These are phyloP conservation scores for Buddleja alternifolia DNA, from an alignment of 257 asterid genomes.

Conservation along the genomic window DNA sequence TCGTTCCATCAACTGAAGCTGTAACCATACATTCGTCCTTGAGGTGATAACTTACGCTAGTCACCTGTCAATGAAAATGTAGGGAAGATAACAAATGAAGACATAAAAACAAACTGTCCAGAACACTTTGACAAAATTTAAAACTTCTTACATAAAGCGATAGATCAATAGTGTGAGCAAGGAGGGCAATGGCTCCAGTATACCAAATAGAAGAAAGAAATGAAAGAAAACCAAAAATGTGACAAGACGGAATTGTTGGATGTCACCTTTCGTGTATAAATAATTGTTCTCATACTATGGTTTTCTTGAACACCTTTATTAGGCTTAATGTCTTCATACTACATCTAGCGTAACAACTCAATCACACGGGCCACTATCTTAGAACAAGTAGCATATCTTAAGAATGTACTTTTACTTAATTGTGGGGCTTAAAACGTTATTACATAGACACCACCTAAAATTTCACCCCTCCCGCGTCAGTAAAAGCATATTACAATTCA, in stretches of 20 bases:
- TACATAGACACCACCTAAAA: background rate
- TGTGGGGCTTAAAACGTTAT: background rate
- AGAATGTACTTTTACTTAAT: background rate
- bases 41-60: constrained; percentile 94
- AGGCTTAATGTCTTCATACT: background rate
- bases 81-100: constrained; percentile 14
- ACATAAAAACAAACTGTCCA: background rate
- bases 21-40: constrained; percentile 85
- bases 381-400: background rate
- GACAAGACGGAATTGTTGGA: too few species aligned
- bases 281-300: too few species aligned
- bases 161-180: too few species aligned
- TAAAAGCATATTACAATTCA: too few species aligned
- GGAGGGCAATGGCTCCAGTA: too few species aligned
- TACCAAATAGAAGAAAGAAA: too few species aligned
- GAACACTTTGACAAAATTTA: too few species aligned
- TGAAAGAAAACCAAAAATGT: too few species aligned
- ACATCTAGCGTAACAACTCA: background rate
- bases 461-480: too few species aligned
- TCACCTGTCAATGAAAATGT: constrained; percentile 63
- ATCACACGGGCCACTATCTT: background rate
- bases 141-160: too few species aligned
- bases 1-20: constrained; percentile 89
- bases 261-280: too few species aligned
- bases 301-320: background rate